Evolutionary conservation across 345 rosid species (phyloP), one percentile per base, ranked within the genome.

Genomic region (Gossypium stocksii): DNA sequence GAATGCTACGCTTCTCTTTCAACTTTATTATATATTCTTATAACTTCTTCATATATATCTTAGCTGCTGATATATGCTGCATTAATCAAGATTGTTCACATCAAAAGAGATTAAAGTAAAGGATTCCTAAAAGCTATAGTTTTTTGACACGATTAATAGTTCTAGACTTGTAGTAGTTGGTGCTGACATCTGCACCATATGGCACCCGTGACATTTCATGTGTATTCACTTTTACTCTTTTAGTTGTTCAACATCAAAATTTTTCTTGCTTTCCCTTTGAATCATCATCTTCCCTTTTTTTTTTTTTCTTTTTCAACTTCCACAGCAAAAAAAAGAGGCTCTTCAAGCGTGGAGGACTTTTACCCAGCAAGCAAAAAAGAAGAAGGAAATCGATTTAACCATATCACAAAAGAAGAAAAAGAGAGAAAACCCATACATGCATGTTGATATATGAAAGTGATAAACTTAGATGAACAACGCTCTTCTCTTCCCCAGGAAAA

Each of bases 151-250:
- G 22, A 44, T 11, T 66, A 6, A 15, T 12, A 45, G n/a, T 45
- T 16, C 23, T 54, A n/a, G 59, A 7, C 23, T 10, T 34, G 41
- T 34, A 5, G 41, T 22, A 22, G 12, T 66, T 45, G 22, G 22
- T 69, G 62, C 63, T 71, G 62, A 38, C 62, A 70, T 53, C 16
- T 25, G 49, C 62, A 70, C 16, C 72, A 9, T 51, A 23, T 19
- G 53, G 57, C 41, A 14, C 11, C 54, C 43, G 14, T 69, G 45
- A 38, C 19, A 51, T 46, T 49, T 71, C 51, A 71, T 19, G 58
- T 19, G 19, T 54, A 5, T 5, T 34, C 41, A 34, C 41, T n/a
- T 23, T 34, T 70, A n/a, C 49, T 34, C 41, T 38, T 71, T 53
- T 19, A 10, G n/a, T 34, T 70, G 53, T 70, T 70, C 48, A 52